A percentile compares a stretch with the other conserved stretches of the same genome.
These are phyloP conservation scores for Rhododendron henanense DNA, from an alignment of 148 eudicot species.

Conservation along the genomic window DNA sequence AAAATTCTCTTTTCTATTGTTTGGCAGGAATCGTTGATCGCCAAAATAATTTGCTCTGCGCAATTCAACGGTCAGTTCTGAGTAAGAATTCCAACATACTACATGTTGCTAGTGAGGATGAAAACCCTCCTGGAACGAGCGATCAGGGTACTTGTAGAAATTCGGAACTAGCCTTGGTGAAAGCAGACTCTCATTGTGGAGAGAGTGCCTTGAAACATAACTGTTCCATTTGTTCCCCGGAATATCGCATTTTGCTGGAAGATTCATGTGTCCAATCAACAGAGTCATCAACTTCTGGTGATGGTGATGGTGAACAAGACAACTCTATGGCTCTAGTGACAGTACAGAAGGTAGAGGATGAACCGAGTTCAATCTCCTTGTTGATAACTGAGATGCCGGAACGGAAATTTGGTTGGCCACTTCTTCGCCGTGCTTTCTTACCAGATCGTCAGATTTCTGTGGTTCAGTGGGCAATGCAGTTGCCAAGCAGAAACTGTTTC, in stretches of 20 bases:
- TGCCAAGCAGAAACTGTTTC: constrained; percentile 45
- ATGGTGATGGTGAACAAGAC: constrained; percentile 23
- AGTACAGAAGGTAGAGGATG: constrained; percentile 26
- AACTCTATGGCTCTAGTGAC: constrained; percentile 62
- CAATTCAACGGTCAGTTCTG: constrained; percentile 48
- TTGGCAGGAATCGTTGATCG: constrained; percentile 44
- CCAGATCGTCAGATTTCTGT: constrained; percentile 48
- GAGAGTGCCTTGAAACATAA: constrained; percentile 26
- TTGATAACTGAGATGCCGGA: constrained; percentile 43
- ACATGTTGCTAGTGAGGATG: constrained; percentile 16
- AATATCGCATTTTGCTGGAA: constrained; percentile 14
- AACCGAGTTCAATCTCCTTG: constrained; percentile 35
- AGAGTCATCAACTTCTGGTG: constrained; percentile 17
- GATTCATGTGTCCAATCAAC: constrained; percentile 15
- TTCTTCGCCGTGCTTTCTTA: constrained; percentile 42
- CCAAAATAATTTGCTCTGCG: constrained; percentile 45
- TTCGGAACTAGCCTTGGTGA: constrained; percentile 17
- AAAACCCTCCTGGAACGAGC: constrained; percentile 12
- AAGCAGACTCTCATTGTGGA: not conserved
- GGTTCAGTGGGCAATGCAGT: constrained; percentile 54
- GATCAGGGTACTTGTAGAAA: constrained; percentile 11
- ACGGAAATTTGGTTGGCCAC: constrained; percentile 69
- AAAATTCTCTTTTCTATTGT: not conserved
- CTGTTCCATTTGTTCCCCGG: constrained; percentile 56
- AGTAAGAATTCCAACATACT: constrained; percentile 29